Conservation (phyloP, 768 basidiomycete genomes). For the Psilocybe sp. region DNA sequence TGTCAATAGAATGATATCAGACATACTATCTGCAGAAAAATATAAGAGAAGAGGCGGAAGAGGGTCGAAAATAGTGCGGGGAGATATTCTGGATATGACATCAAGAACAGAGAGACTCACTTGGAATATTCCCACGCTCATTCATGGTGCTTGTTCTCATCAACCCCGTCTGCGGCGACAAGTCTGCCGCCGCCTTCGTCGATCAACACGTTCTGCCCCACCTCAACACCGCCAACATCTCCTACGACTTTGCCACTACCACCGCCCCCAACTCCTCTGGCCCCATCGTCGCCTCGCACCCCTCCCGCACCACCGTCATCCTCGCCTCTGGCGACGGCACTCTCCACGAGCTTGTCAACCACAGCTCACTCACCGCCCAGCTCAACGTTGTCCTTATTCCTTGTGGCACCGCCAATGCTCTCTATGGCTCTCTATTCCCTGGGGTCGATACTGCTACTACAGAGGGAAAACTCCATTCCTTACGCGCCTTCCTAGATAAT, state of each 20-base stretch:
- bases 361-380: slow-evolving; percentile 32
- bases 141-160: slow-evolving; percentile 58
- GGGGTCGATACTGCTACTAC: slow-evolving; percentile 26
- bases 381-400: slow-evolving; percentile 59
- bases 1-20: neutral
- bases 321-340: slow-evolving; percentile 91
- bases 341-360: slow-evolving; percentile 82
- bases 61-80: slow-evolving; percentile 26
- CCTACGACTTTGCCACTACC: slow-evolving; percentile 45
- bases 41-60: slow-evolving; percentile 42
- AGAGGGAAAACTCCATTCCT: slow-evolving; percentile 51
- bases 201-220: slow-evolving; percentile 61
- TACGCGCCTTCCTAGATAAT: slow-evolving; percentile 47
- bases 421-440: slow-evolving; percentile 77
- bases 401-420: slow-evolving; percentile 90
- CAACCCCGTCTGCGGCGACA: slow-evolving; percentile 74
- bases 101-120: slow-evolving; percentile 8
- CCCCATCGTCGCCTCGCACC: slow-evolving; percentile 29
- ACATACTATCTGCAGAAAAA: slow-evolving; percentile 53
- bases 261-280: slow-evolving; percentile 55
- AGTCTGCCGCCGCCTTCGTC: slow-evolving; percentile 55
- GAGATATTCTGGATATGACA: slow-evolving; percentile 19
- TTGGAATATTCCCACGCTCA: neutral
- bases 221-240: slow-evolving; percentile 36
- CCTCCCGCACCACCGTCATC: slow-evolving; percentile 40